Percentiles rank a stretch among this genome's conserved stretches.
phyloP scores from a whole-genome alignment of 768 basidiomycete genomes.

The Mycena belliarum region DNA sequence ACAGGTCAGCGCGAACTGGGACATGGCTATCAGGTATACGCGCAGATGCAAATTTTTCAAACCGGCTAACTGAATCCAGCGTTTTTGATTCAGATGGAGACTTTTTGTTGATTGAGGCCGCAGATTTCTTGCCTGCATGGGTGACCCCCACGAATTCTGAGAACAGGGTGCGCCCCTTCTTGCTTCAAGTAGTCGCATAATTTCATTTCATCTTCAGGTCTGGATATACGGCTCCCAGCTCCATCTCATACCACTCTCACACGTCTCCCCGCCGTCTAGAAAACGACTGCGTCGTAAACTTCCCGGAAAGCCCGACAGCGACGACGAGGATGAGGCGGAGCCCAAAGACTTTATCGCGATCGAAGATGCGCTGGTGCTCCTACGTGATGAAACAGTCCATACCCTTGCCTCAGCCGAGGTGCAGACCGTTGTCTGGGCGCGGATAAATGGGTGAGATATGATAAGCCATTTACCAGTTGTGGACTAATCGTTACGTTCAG shows the following conservation, averaged over 20 bases:
- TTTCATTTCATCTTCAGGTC: conserved; percentile 58
- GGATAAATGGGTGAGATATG: conserved; percentile 60
- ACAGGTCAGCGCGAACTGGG: conserved; percentile 77
- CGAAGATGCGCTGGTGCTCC: conserved; percentile 62
- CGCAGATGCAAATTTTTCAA: background rate
- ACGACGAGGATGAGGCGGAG: conserved; percentile 54
- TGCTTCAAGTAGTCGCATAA: conserved; percentile 34
- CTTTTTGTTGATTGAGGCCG: conserved; percentile 95
- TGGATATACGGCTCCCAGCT: conserved; percentile 86
- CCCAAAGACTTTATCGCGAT: conserved; percentile 54
- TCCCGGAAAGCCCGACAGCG: conserved; percentile 42
- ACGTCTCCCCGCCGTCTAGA: conserved; percentile 68
- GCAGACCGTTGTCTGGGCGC: conserved; percentile 66
- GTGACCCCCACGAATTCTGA: conserved; percentile 87
- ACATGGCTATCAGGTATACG: conserved; percentile 74
- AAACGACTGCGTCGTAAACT: conserved; percentile 48
- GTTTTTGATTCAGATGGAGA: conserved; percentile 92
- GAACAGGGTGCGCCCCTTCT: conserved; percentile 75
- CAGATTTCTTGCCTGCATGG: conserved; percentile 87
- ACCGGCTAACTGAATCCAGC: conserved; percentile 35
- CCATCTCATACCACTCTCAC: conserved; percentile 83
- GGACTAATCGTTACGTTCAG: conserved; percentile 34
- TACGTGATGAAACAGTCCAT: conserved; percentile 52
- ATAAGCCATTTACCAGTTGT: background rate
- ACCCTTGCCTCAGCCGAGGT: conserved; percentile 65